phyloP scores from a whole-genome alignment of 441 rosid species.

The Brassica balearica region DNA sequence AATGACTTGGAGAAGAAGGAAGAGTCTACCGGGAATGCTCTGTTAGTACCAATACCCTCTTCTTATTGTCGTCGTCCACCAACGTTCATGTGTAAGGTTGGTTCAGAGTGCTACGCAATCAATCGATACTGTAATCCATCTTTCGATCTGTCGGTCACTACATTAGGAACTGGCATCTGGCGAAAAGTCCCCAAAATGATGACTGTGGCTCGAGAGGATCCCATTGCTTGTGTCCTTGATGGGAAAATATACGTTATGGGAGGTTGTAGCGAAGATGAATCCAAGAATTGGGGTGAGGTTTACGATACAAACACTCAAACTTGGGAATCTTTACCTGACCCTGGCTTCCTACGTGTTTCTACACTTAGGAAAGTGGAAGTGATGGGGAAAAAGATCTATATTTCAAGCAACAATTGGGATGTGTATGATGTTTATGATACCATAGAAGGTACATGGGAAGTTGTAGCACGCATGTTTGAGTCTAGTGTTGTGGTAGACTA shows the following conservation, averaged over 20 bases:
- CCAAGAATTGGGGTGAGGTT: neutral
- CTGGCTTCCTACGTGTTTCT: slow-evolving; percentile 49
- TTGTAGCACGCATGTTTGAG: neutral
- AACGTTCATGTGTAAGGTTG: neutral
- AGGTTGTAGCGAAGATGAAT: neutral
- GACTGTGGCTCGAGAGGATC: neutral
- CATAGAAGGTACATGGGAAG: neutral
- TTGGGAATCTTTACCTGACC: neutral
- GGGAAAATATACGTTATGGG: neutral
- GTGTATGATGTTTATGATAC: slow-evolving; percentile 20
- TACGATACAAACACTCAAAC: neutral
- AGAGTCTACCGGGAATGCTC: neutral
- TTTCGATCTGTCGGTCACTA: neutral
- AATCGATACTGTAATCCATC: neutral
- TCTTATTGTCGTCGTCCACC: neutral
- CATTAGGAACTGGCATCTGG: neutral
- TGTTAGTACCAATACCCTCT: neutral
- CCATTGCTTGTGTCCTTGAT: neutral
- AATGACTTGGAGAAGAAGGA: neutral
- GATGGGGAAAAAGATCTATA: slow-evolving; percentile 50
- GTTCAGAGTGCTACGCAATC: neutral
- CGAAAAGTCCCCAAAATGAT: neutral
- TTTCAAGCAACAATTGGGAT: slow-evolving; percentile 45
- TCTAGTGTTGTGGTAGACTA: neutral
- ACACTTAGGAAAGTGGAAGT: slow-evolving; percentile 64